These are phyloP conservation scores for Xylariaceae sp. DNA, from an alignment of 2,329 filamentous ascomycete species.

Conservation along the genomic window DNA sequence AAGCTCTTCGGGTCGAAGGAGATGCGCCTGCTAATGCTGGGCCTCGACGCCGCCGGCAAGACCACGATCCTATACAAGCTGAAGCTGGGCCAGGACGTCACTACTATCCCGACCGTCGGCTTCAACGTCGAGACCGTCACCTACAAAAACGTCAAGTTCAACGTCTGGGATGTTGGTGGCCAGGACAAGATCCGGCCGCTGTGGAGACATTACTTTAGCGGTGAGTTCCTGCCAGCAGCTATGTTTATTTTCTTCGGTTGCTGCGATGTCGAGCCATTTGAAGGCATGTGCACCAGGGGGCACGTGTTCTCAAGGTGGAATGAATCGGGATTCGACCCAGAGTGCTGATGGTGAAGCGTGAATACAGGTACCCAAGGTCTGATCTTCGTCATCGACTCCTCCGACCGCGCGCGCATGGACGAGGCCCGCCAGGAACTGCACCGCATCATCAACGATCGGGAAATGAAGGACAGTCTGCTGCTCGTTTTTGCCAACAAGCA, in stretches of 20 bases:
- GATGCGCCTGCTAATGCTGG: conserved; percentile 97
- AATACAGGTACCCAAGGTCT: conserved; percentile 82
- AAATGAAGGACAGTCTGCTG: conserved; percentile 93
- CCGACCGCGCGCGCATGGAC: conserved; percentile 84
- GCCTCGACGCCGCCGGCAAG: conserved; percentile 96
- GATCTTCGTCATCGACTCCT: conserved; percentile 98
- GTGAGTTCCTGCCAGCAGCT: conserved; percentile 40
- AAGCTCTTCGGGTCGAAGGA: conserved; percentile 99
- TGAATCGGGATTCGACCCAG: too few relatives aligned
- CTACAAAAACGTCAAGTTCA: conserved; percentile 99
- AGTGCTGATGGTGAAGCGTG: background rate
- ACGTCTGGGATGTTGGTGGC: conserved; percentile 97
- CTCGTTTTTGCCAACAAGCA: conserved; percentile 99
- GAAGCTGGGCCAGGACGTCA: conserved; percentile 96
- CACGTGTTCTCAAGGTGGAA: too few relatives aligned
- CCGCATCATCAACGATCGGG: conserved; percentile 94
- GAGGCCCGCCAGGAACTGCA: conserved; percentile 92
- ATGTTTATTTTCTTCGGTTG: too few relatives aligned
- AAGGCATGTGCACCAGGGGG: too few relatives aligned
- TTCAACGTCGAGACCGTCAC: conserved; percentile 99
- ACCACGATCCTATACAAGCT: conserved; percentile 99
- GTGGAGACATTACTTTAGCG: conserved; percentile 96
- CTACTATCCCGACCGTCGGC: conserved; percentile 95
- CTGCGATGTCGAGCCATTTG: too few relatives aligned
- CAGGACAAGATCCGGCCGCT: conserved; percentile 98